Evolutionary conservation across 257 asterid species (phyloP), one percentile per base, ranked within the genome.

Genomic region (Solanum chiquidenum): DNA sequence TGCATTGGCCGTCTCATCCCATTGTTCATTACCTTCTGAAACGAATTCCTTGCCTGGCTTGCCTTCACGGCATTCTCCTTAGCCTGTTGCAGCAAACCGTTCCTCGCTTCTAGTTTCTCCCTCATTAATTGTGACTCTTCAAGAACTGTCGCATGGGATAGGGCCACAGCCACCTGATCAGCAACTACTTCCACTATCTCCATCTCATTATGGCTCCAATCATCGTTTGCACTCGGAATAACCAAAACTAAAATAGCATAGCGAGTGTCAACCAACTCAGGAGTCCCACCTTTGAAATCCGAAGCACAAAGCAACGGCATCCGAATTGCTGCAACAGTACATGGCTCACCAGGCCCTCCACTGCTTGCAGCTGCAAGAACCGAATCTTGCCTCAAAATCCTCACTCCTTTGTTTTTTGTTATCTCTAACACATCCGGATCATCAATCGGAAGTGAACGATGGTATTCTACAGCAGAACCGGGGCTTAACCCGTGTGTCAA

Each of bases 1-100:
- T 91, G 92, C 92, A 91, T 79, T 7, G 92, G 93, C 69, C 88
- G 88, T 89, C 92, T 91, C 93, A 91, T 91, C 84, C 93, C 93
- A 60, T 90, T 90, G 88, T 88, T 89, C 93, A 91, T 90, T 73
- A 91, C 93, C 87, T 86, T 91, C 64, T 91, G 93, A 80, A 89
- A 91, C 5, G 91, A 86, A 86, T 86, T 87, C 84, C 92, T 90
- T 27, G 93, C 92, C 23, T 89, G 87, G 83, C 90, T 91, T 33
- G 93, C 93, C 90, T 86, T 89, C 91, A 91, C 14, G 0, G 93
- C 91, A n/a, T 91, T 87, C 88, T 90, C 93, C 84, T 90, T 88
- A 1, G 92, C 91, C 42, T 62, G 87, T 82, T 89, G 92, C 60
- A 91, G 90, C 69, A 89, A 85, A 27, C 90, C 88, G 34, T 91